Evolutionary conservation across 805 yeast genomes (phyloP).

Genomic region (Saccharomycopsis guyanensis): DNA sequence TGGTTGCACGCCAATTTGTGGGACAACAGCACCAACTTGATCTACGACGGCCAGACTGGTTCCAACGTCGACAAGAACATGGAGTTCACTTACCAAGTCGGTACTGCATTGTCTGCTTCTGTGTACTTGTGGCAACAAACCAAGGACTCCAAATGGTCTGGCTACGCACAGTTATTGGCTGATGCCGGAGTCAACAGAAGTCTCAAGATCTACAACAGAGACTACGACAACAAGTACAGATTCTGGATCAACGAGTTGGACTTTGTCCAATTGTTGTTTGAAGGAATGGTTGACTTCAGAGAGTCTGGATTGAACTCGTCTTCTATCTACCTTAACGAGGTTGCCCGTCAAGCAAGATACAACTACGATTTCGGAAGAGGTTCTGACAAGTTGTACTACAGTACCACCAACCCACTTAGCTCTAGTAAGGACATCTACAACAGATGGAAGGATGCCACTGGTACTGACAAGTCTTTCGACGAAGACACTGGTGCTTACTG

Average conservation of each 20-base stretch:
- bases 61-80: slow-evolving; percentile 37
- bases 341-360: slow-evolving; percentile 42
- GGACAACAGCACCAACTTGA: slow-evolving; percentile 47
- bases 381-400: slow-evolving; percentile 50
- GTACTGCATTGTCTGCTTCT: slow-evolving; percentile 53
- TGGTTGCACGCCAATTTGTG: slow-evolving; percentile 47
- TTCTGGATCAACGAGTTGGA: slow-evolving; percentile 60
- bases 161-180: slow-evolving; percentile 31
- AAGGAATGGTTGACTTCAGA: slow-evolving; percentile 61
- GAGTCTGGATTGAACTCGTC: slow-evolving; percentile 27
- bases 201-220: slow-evolving; percentile 55
- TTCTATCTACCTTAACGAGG: slow-evolving; percentile 37
- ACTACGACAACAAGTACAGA: slow-evolving; percentile 41
- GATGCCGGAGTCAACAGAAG: slow-evolving; percentile 51
- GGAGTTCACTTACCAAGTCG: slow-evolving; percentile 64
- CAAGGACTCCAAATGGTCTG: slow-evolving; percentile 41
- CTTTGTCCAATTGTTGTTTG: slow-evolving; percentile 56
- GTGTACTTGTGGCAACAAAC: slow-evolving; percentile 44
- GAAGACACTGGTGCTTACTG: slow-evolving; percentile 46
- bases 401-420: slow-evolving; percentile 49
- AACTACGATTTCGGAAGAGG: slow-evolving; percentile 38
- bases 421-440: slow-evolving; percentile 45
- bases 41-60: slow-evolving; percentile 51
- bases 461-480: slow-evolving; percentile 43
- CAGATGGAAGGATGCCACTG: slow-evolving; percentile 45